Percentiles rank a stretch among this genome's conserved stretches.
Conservation (phyloP, 345 rosid species). For the Lepidium aucheri region DNA sequence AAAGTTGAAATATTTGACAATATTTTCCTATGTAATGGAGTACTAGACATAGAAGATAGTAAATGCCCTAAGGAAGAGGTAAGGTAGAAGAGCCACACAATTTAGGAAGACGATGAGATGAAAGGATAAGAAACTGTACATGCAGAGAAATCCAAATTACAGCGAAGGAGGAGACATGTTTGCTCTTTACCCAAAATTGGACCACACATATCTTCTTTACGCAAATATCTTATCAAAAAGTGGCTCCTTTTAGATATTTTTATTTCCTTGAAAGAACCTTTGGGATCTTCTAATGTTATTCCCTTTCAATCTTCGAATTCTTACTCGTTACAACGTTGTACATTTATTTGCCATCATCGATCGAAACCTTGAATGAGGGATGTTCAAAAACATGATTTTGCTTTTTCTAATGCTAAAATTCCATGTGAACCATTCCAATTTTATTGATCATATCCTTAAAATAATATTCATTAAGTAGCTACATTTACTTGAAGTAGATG, state of each 20-base stretch:
- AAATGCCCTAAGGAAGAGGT: slow-evolving; percentile 13
- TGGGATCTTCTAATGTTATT: not conserved
- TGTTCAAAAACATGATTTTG: not conserved
- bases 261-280: not conserved
- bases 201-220: slow-evolving; percentile 16
- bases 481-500: not conserved
- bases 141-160: slow-evolving; percentile 20
- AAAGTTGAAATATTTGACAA: too few species aligned
- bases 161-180: slow-evolving; percentile 18
- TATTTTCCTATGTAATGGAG: not conserved
- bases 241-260: not conserved
- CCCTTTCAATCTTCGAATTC: not conserved
- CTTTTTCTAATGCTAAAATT: not conserved
- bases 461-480: not conserved
- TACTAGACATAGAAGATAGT: not conserved
- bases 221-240: slow-evolving; percentile 2
- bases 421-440: not conserved
- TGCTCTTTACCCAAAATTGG: slow-evolving; percentile 25
- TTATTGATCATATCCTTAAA: not conserved
- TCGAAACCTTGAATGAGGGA: not conserved
- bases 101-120: not conserved
- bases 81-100: slow-evolving; percentile 22
- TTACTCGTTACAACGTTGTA: not conserved
- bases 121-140: slow-evolving; percentile 22
- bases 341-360: not conserved